These are phyloP conservation scores for Boletus rex-veris DNA, from an alignment of 768 basidiomycete genomes.

Conservation along the genomic window DNA sequence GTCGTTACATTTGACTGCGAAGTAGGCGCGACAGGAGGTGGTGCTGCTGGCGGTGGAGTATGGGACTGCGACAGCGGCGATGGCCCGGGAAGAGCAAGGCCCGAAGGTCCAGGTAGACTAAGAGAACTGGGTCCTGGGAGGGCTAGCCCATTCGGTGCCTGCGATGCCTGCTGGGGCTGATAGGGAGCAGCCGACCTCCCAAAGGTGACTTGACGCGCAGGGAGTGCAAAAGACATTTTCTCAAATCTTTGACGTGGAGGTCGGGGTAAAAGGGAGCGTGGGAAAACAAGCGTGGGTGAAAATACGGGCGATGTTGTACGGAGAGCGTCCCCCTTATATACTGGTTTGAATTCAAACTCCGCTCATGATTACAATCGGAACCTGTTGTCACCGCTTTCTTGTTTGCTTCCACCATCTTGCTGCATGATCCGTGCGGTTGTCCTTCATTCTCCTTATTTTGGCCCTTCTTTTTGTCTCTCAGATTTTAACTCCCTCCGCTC, in stretches of 20 bases:
- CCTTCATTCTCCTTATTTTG: not conserved
- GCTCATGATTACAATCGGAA: slow-evolving; percentile 22
- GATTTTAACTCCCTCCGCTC: not conserved
- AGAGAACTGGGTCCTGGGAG: slow-evolving; percentile 49
- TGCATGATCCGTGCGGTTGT: slow-evolving; percentile 9
- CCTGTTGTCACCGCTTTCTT: slow-evolving; percentile 11
- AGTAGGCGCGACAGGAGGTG: slow-evolving; percentile 3
- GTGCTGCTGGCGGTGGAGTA: slow-evolving; percentile 28
- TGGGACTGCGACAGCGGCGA: slow-evolving; percentile 50
- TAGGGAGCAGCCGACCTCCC: slow-evolving; percentile 55
- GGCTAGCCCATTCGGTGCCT: slow-evolving; percentile 53
- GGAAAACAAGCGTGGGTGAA: slow-evolving; percentile 28
- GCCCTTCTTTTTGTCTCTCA: not conserved
- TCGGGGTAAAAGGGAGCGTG: slow-evolving; percentile 24
- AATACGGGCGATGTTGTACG: slow-evolving; percentile 17
- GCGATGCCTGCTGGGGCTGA: slow-evolving; percentile 40
- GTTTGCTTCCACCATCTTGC: slow-evolving; percentile 26
- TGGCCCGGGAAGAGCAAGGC: slow-evolving; percentile 52
- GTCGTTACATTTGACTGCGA: slow-evolving; percentile 30
- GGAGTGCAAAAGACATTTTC: slow-evolving; percentile 60
- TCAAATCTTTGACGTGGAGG: slow-evolving; percentile 14
- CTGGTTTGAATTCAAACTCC: slow-evolving; percentile 26
- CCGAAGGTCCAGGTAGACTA: slow-evolving; percentile 38
- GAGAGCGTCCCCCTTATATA: slow-evolving; percentile 27
- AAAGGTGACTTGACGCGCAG: slow-evolving; percentile 76